Evolutionary conservation across 805 yeast species (phyloP), one percentile per base, ranked within the genome.

Genomic region (Pichia cabralensis): DNA sequence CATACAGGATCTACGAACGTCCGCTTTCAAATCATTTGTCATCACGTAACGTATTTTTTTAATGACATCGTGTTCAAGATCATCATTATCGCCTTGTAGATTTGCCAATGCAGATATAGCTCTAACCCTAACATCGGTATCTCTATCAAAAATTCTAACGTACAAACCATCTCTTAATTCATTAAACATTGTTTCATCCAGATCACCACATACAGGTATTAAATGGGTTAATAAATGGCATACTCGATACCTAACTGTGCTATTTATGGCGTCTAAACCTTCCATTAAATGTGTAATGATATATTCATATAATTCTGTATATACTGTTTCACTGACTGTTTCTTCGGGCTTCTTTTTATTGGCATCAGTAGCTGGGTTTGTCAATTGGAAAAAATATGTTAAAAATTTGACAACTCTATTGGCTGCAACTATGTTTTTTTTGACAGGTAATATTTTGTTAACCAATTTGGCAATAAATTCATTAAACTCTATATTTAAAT

Each of bases 1-100:
- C 48, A 86, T 58, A 0, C 89, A 89, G 0, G 94, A 86, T 40
- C 95, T 67, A 44, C 97, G 68, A 1, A 88, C 95, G 42, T 92
- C 97, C 0, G 95, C 76, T 47, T 80, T 79, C 3, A 83, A 71
- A 56, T 89, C 98, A 49, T 79, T 72, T 47, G 75, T 79, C 46
- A 84, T 62, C 0, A 77, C 66, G n/a, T 54, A 53, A 33, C 70
- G 47, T 23, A 75, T 56, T 26, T 61, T 61, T 28, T 64, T 60
- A 3, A 71, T 64, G 6, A 75, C 74, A 39, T 64, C 64, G 38
- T 66, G 65, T 21, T 62, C 49, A 12, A 45, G 51, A 1, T 61
- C 61, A n/a, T 61, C 68, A 28, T 66, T 71, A 21, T 68, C 71
- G 32, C 58, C 61, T 55, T 88, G 96, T 45, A 89, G 77, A 38